Percentiles rank a stretch among this genome's conserved stretches.
These are phyloP conservation scores for Moricandia moricandioides DNA, from an alignment of 345 rosid species.

Conservation along the genomic window DNA sequence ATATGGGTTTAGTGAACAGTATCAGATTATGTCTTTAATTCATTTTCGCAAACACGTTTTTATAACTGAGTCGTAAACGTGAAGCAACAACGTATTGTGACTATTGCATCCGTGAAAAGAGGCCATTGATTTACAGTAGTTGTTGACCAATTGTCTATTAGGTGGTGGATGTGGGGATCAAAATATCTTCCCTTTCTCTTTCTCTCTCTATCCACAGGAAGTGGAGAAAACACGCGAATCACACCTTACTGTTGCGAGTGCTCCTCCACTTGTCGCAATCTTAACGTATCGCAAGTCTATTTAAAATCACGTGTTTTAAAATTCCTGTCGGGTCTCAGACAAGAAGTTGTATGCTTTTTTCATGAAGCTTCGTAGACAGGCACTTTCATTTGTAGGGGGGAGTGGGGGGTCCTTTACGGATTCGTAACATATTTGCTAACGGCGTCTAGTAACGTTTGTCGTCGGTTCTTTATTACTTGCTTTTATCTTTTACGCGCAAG, in stretches of 20 bases:
- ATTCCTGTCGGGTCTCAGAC: constrained; percentile 11
- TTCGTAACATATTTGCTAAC: not conserved
- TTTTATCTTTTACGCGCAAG: not conserved
- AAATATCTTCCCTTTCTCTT: not conserved
- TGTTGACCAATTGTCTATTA: constrained; percentile 15
- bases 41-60: constrained; percentile 18
- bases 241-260: constrained; percentile 9
- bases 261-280: constrained; percentile 26
- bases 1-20: not conserved
- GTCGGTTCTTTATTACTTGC: not conserved
- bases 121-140: not conserved
- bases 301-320: constrained; percentile 25
- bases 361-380: constrained; percentile 1
- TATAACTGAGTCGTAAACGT: constrained; percentile 2
- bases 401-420: not conserved
- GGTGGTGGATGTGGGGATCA: constrained; percentile 24
- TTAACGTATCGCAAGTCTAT: not conserved
- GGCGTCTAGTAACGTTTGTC: constrained; percentile 9
- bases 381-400: too few species aligned
- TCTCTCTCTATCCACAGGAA: not conserved
- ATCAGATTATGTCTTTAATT: not conserved
- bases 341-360: not conserved
- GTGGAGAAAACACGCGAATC: constrained; percentile 22
- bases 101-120: constrained; percentile 21
- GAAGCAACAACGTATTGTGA: constrained; percentile 10